Conservation (phyloP, 805 yeast species). For the Yamadazyma sp. region DNA sequence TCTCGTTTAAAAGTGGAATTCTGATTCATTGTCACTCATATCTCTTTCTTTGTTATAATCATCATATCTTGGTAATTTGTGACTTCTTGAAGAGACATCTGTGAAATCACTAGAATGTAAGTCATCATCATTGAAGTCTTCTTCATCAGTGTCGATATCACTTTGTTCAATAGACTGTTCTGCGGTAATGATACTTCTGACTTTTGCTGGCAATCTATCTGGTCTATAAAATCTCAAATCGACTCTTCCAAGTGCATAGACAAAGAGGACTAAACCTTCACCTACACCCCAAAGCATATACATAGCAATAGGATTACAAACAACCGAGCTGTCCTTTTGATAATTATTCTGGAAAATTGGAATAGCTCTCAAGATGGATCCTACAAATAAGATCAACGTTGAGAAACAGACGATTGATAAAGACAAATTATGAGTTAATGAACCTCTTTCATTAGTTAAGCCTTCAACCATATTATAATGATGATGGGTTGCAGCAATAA, state of each 20-base stretch:
- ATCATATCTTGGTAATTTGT: slow-evolving; percentile 12
- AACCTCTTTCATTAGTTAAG: slow-evolving; percentile 36
- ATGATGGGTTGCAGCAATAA: slow-evolving; percentile 57
- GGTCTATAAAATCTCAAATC: slow-evolving; percentile 81
- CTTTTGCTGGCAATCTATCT: slow-evolving; percentile 45
- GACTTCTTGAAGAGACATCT: slow-evolving; percentile 9
- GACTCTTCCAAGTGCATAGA: slow-evolving; percentile 60
- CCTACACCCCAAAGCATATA: slow-evolving; percentile 66
- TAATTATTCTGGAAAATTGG: slow-evolving; percentile 35
- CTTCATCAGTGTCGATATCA: slow-evolving; percentile 12
- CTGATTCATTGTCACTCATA: slow-evolving; percentile 19
- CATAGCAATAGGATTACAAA: slow-evolving; percentile 52
- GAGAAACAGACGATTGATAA: slow-evolving; percentile 44
- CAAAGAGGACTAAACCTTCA: slow-evolving; percentile 53
- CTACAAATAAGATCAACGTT: slow-evolving; percentile 47
- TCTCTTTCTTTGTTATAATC: slow-evolving; percentile 13
- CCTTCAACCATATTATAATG: slow-evolving; percentile 31
- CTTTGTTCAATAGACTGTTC: slow-evolving; percentile 25
- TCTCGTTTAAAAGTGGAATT: slow-evolving; percentile 21
- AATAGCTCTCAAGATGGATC: slow-evolving; percentile 50
- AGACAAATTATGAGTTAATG: slow-evolving; percentile 50
- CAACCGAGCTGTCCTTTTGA: slow-evolving; percentile 19
- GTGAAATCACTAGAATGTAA: slow-evolving; percentile 9
- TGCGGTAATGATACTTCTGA: slow-evolving; percentile 38
- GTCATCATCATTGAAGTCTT: slow-evolving; percentile 9